phyloP scores from a whole-genome alignment of 2,329 filamentous ascomycete genomes.

The Penicillium aurantiogriseum region DNA sequence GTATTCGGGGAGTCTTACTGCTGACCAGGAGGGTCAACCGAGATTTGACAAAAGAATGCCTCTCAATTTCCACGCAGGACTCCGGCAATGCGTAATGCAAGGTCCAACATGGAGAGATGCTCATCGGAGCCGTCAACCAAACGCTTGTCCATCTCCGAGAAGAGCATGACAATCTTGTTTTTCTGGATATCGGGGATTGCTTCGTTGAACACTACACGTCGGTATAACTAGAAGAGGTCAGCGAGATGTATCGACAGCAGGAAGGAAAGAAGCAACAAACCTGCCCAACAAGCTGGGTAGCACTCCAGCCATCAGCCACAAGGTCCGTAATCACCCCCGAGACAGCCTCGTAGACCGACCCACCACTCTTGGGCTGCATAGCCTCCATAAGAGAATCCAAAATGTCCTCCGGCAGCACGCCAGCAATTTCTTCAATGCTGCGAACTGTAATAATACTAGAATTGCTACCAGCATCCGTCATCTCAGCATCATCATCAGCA shows the following conservation, averaged over 20 bases:
- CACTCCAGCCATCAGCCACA: constrained; percentile 96
- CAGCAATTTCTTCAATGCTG: constrained; percentile 90
- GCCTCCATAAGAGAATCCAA: constrained; percentile 69
- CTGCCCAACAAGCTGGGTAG: constrained; percentile 80
- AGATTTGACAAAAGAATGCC: too few relatives aligned
- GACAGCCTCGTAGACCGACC: constrained; percentile 68
- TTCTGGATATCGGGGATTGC: constrained; percentile 80
- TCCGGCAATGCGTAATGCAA: constrained; percentile 75
- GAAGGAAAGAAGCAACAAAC: constrained; percentile 44
- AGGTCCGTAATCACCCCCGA: constrained; percentile 82
- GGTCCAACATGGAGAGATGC: constrained; percentile 83
- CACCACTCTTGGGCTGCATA: constrained; percentile 68
- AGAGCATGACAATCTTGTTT: constrained; percentile 82
- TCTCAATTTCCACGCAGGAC: constrained; percentile 54
- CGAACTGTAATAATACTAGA: constrained; percentile 65
- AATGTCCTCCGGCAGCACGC: constrained; percentile 77
- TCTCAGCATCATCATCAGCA: constrained; percentile 57
- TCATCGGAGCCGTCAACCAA: constrained; percentile 94
- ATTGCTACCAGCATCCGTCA: constrained; percentile 57
- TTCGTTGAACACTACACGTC: constrained; percentile 79
- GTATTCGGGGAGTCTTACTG: too few relatives aligned
- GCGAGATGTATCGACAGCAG: background rate
- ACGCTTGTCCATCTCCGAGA: constrained; percentile 92
- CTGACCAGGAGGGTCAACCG: background rate
- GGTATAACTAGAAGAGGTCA: constrained; percentile 53